Base-by-base conservation (phyloP, 2,329 filamentous ascomycete species). In the Aphanocladium album region DNA sequence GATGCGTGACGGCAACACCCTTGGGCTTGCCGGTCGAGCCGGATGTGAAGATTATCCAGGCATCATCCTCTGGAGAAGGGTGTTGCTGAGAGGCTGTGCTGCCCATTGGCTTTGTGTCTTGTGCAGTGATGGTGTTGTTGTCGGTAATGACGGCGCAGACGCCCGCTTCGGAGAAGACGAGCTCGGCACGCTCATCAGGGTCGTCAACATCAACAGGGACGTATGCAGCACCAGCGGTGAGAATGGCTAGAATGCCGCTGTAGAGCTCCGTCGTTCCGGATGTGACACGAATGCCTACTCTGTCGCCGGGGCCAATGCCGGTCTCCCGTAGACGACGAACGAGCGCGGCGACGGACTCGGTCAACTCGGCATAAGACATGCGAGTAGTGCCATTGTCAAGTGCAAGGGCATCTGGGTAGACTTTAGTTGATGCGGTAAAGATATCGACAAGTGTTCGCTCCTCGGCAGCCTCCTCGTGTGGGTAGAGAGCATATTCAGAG, bases 1-100 rank as follows among this genome's bases (percentile, higher is more conserved):
- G 62, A 41, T 69, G 66, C 2, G 63, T 65, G 33, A 68, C 63
- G 3, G 67, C 60, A 11, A 66, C 67, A 14, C 67, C 67, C 46
- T 69, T 69, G 3, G 67, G 67, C 60, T 62, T 62, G 21, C 60
- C 60, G 7, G 60, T 62, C 17, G 60, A 60, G 27, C 60, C 60
- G 2, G 60, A 62, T 11, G 67, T 69, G 51, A 66, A 68, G 35
- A 69, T 68, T 41, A 68, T 64, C 65, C 65, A 67, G 12, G 65
- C 65, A 27, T 67, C 65, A 45, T 67, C 54, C 12, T 65, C 64
- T 9, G 54, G 50, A 1, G 41, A 30, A 7, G 65, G 65, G 2
- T 12, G 7, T 27, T 25, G 43, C 17, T 47, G 53, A 6, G 59
- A 51, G 12, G 49, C 46, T 7, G 35, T 25, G 9, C 46, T 19